These are phyloP conservation scores for Neonectria coccinea DNA, from an alignment of 2,329 filamentous ascomycete genomes.

Conservation along the genomic window DNA sequence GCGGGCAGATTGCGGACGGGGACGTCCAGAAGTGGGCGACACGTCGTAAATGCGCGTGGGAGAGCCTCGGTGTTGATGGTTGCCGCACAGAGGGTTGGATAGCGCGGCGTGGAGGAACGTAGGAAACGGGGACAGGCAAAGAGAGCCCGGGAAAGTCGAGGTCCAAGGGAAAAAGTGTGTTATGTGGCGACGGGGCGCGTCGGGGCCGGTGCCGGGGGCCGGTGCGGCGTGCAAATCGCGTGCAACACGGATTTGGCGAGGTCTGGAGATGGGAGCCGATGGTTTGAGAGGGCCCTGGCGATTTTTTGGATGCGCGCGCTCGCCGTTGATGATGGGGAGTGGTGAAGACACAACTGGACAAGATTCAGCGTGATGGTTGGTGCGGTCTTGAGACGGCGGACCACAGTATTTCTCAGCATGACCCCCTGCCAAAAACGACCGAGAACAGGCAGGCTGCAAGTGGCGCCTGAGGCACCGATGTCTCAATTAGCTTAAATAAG, in stretches of 20 bases:
- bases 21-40: conserved; percentile 42
- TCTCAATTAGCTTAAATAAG: conserved; percentile 34
- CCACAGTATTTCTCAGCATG: conserved; percentile 61
- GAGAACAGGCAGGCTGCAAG: conserved; percentile 40
- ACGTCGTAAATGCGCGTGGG: conserved; percentile 47
- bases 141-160: conserved; percentile 41
- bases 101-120: conserved; percentile 42
- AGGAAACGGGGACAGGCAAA: conserved; percentile 38
- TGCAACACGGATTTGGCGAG: conserved; percentile 64
- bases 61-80: conserved; percentile 38
- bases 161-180: conserved; percentile 58
- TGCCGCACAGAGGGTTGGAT: conserved; percentile 35
- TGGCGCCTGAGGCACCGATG: conserved; percentile 40
- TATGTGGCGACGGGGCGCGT: conserved; percentile 56
- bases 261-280: conserved; percentile 69
- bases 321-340: conserved; percentile 64
- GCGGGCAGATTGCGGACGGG: conserved; percentile 28
- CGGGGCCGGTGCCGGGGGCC: conserved; percentile 55
- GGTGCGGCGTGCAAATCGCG: conserved; percentile 64
- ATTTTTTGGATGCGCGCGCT: conserved; percentile 73
- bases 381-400: conserved; percentile 53
- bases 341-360: conserved; percentile 64
- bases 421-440: conserved; percentile 46
- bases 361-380: conserved; percentile 63
- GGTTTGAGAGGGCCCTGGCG: conserved; percentile 69